Conservation (phyloP, 2,329 filamentous ascomycete species). For the Penicillium concentricum region DNA sequence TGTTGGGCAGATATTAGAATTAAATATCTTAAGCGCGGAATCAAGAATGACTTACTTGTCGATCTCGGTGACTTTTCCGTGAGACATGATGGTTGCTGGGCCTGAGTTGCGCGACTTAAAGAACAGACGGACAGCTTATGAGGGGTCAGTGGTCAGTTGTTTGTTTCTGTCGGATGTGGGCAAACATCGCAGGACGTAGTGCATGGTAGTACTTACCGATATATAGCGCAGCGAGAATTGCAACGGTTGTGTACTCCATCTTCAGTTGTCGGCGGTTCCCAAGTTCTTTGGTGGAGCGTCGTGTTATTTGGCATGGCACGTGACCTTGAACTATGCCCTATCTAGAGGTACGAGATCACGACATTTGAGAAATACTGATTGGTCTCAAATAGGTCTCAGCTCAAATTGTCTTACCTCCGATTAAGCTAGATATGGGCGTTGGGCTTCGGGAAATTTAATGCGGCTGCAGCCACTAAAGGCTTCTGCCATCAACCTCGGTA, state of each 20-base stretch:
- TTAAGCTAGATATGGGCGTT: not conserved
- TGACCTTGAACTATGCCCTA: conserved; percentile 10
- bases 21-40: no score
- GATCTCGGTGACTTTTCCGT: conserved; percentile 38
- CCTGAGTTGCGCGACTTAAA: conserved; percentile 9
- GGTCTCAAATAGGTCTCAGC: not conserved
- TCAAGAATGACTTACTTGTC: conserved; percentile 32
- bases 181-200: not conserved
- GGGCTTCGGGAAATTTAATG: not conserved
- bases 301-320: conserved; percentile 2
- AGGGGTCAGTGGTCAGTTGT: not conserved
- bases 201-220: conserved; percentile 16
- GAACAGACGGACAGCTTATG: conserved; percentile 18
- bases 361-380: not conserved
- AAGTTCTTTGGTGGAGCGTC: conserved; percentile 8
- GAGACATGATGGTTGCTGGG: conserved; percentile 27
- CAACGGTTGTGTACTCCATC: conserved; percentile 23
- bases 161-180: not conserved
- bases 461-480: not conserved
- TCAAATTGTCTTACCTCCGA: not conserved
- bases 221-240: conserved; percentile 19
- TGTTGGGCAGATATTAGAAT: conserved; percentile 41
- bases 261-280: conserved; percentile 12
- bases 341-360: not conserved
- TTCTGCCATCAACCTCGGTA: not conserved